Evolutionary conservation across 306 rosid species (phyloP), one percentile per base, ranked within the genome.

Genomic region (Vachellia pachyceras): DNA sequence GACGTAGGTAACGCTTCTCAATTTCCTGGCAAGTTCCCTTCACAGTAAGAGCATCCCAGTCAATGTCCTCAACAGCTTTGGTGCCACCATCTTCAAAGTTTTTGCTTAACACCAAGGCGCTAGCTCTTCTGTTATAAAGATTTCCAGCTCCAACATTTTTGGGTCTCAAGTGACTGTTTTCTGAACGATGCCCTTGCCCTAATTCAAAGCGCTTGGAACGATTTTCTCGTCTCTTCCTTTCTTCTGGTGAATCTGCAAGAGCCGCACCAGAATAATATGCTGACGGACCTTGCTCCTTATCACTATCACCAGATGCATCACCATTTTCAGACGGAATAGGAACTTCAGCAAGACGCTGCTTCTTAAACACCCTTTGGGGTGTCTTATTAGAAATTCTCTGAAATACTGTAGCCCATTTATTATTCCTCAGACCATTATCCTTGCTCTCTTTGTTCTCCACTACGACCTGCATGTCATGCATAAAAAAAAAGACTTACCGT

Each of bases 21-120:
- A 93, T 90, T 87, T 93, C 98, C 82, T 90, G 97, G 90, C 98
- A 96, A 29, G 97, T 92, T 82, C 99, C 99, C 91, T 93, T 96
- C 54, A 96, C 96, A 75, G 97, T 96, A 79, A 96, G 94, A 78
- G 99, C 88, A 88, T 96, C 99, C 99, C 99, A 96, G 83, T 96
- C 98, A 85, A 96, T 93, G 84, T 96, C 99, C 86, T 96, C 99
- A 80, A 96, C 99, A 80, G 99, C 99, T 85, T 90, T 87, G 86
- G 81, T 84, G 69, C 86, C 88, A 84, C 90, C 91, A 58, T 93
- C 89, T 79, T 96, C 99, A 83, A 93, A 85, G 78, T 39, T 87
- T 83, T 89, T 91, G 87, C 93, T 94, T 37, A 93, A 86, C 45
- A 87, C 92, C 89, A 93, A 46, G 23, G 96, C 98, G 83, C 81